A percentile compares a stretch with the other conserved stretches of the same genome.
These are phyloP conservation scores for Tuber magnatum DNA, from an alignment of 495 filamentous ascomycete species.

Conservation along the genomic window DNA sequence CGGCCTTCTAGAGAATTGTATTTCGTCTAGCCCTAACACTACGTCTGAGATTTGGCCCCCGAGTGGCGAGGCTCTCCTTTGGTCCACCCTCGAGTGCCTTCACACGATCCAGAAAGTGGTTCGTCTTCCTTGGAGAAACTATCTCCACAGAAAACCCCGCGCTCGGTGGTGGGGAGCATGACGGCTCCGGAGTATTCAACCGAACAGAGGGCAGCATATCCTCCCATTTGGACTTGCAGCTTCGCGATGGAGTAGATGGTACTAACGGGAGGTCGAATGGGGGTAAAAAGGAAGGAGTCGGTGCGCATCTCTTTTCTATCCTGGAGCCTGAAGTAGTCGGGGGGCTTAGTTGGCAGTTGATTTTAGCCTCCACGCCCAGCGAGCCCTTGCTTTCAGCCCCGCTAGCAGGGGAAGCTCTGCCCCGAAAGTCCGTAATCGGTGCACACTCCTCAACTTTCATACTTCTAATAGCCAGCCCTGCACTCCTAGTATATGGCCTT, in stretches of 20 bases:
- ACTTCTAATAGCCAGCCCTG: neutral
- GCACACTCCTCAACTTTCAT: neutral
- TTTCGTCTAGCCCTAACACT: neutral
- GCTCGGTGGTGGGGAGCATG: neutral
- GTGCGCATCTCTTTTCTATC: neutral
- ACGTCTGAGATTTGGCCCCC: neutral
- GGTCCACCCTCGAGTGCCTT: neutral
- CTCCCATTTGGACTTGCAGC: neutral
- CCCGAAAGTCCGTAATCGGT: neutral
- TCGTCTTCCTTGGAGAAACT: neutral
- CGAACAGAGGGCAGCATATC: neutral
- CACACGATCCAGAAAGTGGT: neutral
- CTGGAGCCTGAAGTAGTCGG: neutral
- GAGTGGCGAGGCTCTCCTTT: neutral
- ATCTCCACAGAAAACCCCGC: neutral
- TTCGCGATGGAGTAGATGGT: neutral
- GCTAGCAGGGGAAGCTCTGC: neutral
- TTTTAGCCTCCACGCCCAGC: neutral
- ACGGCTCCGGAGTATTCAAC: conserved; percentile 2
- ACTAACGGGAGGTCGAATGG: neutral
- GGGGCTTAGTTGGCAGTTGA: neutral
- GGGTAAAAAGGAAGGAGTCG: neutral
- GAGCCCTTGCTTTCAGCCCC: neutral
- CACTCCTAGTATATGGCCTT: neutral
- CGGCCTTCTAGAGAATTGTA: neutral